phyloP scores from a whole-genome alignment of 2,329 filamentous ascomycete species.

The Coleophoma crateriformis region DNA sequence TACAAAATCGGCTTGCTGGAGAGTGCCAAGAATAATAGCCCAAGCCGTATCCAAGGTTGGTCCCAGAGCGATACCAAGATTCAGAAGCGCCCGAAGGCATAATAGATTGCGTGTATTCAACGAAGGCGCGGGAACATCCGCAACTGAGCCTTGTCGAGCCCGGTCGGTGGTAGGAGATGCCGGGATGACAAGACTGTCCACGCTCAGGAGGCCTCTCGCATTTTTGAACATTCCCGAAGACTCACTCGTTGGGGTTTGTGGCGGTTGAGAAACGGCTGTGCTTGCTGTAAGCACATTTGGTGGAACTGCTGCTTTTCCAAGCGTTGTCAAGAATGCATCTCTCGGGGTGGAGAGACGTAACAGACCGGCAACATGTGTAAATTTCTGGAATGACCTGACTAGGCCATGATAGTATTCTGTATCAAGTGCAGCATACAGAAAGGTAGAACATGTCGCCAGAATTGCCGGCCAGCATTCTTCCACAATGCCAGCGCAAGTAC shows the following conservation, averaged over 20 bases:
- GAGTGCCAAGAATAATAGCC: constrained; percentile 84
- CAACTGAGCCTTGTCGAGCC: constrained; percentile 49
- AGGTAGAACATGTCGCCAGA: constrained; percentile 90
- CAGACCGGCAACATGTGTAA: constrained; percentile 90
- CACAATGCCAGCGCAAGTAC: constrained; percentile 74
- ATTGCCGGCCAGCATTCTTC: constrained; percentile 95
- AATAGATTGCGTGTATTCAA: constrained; percentile 86
- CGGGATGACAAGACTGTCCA: constrained; percentile 63
- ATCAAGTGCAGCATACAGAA: constrained; percentile 86
- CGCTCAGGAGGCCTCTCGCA: constrained; percentile 66
- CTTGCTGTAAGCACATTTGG: constrained; percentile 66
- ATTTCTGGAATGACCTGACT: constrained; percentile 89
- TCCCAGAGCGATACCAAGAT: constrained; percentile 88
- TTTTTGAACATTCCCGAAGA: constrained; percentile 56
- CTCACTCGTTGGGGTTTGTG: constrained; percentile 43
- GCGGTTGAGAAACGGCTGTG: constrained; percentile 37
- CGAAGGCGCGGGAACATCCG: constrained; percentile 42
- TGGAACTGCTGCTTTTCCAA: constrained; percentile 90
- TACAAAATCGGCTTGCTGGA: constrained; percentile 89
- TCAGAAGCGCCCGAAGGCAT: constrained; percentile 86
- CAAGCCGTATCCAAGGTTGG: constrained; percentile 82
- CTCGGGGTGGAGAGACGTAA: constrained; percentile 78
- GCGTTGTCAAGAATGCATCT: constrained; percentile 89
- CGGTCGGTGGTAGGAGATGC: constrained; percentile 51
- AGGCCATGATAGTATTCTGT: constrained; percentile 90